phyloP scores from a whole-genome alignment of 2,329 filamentous ascomycete genomes.

The Nigrospora osmanthi region DNA sequence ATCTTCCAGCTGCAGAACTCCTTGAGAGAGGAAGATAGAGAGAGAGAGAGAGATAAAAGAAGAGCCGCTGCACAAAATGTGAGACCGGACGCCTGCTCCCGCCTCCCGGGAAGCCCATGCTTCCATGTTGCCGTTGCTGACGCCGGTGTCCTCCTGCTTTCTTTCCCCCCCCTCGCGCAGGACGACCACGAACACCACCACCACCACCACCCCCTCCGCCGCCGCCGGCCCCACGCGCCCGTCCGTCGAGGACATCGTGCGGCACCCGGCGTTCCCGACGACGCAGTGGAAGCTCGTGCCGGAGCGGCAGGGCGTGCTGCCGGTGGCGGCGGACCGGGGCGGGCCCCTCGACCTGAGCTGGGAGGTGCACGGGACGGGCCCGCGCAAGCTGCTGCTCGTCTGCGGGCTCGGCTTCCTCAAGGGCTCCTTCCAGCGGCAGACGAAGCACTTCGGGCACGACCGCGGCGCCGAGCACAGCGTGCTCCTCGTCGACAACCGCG shows the following conservation, averaged over 20 bases:
- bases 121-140: too few species aligned
- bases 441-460: conserved; percentile 71
- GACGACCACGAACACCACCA: too few species aligned
- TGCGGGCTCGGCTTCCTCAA: conserved; percentile 69
- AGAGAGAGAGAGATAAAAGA: too few species aligned
- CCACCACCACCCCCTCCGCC: too few species aligned
- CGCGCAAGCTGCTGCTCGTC: conserved; percentile 68
- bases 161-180: too few species aligned
- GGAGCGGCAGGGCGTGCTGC: conserved; percentile 48
- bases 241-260: conserved; percentile 16
- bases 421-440: conserved; percentile 75
- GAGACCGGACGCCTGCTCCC: too few species aligned
- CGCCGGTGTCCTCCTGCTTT: too few species aligned
- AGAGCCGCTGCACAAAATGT: too few species aligned
- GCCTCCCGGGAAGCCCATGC: too few species aligned
- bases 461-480: conserved; percentile 60
- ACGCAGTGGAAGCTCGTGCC: conserved; percentile 65
- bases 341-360: conserved; percentile 71
- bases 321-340: conserved; percentile 62
- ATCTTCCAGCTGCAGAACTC: too few species aligned
- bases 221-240: conserved; percentile 6
- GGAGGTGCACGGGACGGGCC: conserved; percentile 72
- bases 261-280: conserved; percentile 59
- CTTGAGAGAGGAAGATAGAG: too few species aligned
- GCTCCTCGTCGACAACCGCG: conserved; percentile 76